Conservation (phyloP, 768 basidiomycete genomes). For the Suillus decipiens region DNA sequence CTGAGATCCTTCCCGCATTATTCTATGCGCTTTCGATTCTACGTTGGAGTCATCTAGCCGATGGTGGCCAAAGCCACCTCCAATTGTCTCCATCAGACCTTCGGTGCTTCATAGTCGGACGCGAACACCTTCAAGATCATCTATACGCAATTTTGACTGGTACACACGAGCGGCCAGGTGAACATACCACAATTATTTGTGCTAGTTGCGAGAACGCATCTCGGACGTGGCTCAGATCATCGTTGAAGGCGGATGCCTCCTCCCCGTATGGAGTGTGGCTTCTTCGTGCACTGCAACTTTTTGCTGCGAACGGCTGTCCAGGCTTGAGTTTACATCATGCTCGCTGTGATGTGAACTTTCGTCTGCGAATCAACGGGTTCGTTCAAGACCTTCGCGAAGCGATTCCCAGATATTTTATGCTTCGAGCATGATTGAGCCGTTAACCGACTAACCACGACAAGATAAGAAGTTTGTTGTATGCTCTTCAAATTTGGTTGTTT, state of each 20-base stretch:
- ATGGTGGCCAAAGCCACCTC: slow-evolving; percentile 32
- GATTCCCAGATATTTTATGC: slow-evolving; percentile 20
- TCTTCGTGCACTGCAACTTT: slow-evolving; percentile 21
- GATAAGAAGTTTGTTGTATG: not conserved
- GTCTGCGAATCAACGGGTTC: slow-evolving; percentile 3
- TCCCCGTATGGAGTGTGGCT: slow-evolving; percentile 24
- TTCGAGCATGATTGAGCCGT: slow-evolving; percentile 11
- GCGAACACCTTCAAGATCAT: slow-evolving; percentile 30
- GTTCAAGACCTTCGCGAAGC: slow-evolving; percentile 10
- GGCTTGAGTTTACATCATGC: not conserved
- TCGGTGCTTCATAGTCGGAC: slow-evolving; percentile 34
- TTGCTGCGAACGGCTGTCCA: slow-evolving; percentile 7
- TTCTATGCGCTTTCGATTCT: slow-evolving; percentile 41
- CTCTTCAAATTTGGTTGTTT: too few relatives aligned
- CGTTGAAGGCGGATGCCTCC: slow-evolving; percentile 13
- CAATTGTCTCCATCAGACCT: slow-evolving; percentile 31
- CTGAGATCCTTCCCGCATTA: slow-evolving; percentile 40
- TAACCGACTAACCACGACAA: too few relatives aligned
- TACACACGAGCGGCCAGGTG: slow-evolving; percentile 7
- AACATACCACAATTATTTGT: slow-evolving; percentile 7
- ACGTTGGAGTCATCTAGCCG: slow-evolving; percentile 27
- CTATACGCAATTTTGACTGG: slow-evolving; percentile 21
- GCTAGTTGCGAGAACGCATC: slow-evolving; percentile 4
- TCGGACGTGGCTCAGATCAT: slow-evolving; percentile 13
- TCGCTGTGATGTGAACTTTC: slow-evolving; percentile 1